phyloP scores from a whole-genome alignment of 2,329 filamentous ascomycete species.

The Hirsutella thompsonii region DNA sequence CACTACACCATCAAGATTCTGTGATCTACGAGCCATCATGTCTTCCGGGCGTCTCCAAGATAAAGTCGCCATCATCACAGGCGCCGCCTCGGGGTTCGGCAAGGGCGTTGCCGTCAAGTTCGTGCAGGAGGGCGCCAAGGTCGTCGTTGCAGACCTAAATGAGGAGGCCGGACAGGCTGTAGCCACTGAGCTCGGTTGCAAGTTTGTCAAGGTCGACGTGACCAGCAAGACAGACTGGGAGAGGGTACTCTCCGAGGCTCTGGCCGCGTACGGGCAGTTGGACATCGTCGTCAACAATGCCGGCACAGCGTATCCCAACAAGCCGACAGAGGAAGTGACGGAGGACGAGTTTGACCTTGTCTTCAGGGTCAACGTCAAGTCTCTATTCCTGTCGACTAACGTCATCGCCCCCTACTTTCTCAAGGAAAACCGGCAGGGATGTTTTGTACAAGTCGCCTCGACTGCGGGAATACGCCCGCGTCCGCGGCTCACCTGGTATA shows the following conservation, averaged over 20 bases:
- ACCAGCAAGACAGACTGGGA: conserved; percentile 41
- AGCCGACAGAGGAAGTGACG: conserved; percentile 49
- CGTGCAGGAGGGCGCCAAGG: conserved; percentile 43
- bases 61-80: conserved; percentile 32
- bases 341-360: conserved; percentile 54
- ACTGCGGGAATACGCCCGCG: conserved; percentile 48
- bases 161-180: conserved; percentile 34
- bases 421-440: conserved; percentile 40
- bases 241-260: conserved; percentile 27
- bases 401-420: conserved; percentile 50
- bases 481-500: conserved; percentile 56
- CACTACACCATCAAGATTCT: too few species aligned
- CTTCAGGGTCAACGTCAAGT: conserved; percentile 57
- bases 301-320: conserved; percentile 44
- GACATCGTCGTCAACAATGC: conserved; percentile 49
- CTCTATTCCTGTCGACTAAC: conserved; percentile 46
- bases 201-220: conserved; percentile 34
- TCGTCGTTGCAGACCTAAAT: conserved; percentile 50
- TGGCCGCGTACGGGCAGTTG: conserved; percentile 34
- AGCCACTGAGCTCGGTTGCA: conserved; percentile 29
- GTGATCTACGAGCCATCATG: conserved; percentile 4
- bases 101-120: conserved; percentile 48
- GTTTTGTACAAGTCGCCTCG: conserved; percentile 53
- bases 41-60: conserved; percentile 21
- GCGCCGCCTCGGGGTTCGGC: conserved; percentile 51